phyloP scores from a whole-genome alignment of 2,329 filamentous ascomycete species.

The Epichloe typhina region DNA sequence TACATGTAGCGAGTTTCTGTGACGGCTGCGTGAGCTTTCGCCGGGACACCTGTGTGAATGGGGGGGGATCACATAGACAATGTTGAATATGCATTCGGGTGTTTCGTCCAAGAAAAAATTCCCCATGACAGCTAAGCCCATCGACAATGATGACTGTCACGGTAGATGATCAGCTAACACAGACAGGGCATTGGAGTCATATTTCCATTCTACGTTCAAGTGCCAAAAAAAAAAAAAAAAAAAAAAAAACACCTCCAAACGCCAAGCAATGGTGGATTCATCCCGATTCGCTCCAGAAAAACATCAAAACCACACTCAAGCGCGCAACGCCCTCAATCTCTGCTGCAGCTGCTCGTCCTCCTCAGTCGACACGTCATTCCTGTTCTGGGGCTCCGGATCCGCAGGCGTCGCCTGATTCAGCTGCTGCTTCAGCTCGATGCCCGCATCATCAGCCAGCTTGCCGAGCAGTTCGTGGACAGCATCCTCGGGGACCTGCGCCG shows the following conservation, averaged over 20 bases:
- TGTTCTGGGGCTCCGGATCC: conserved; percentile 40
- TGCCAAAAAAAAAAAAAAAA: too few relatives aligned
- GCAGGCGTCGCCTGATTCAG: conserved; percentile 45
- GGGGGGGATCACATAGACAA: too few relatives aligned
- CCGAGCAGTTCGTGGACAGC: conserved; percentile 77
- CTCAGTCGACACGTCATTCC: conserved; percentile 58
- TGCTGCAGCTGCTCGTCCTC: conserved; percentile 64
- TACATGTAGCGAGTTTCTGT: conserved; percentile 58
- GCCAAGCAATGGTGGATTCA: conserved; percentile 6
- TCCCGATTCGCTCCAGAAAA: neutral
- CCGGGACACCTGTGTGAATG: too few relatives aligned
- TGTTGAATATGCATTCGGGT: neutral
- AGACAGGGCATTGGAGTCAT: neutral
- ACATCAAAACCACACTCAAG: conserved; percentile 11
- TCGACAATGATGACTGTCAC: too few relatives aligned
- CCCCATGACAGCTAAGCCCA: neutral
- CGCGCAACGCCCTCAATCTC: conserved; percentile 41
- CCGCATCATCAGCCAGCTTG: conserved; percentile 78
- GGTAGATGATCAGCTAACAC: too few relatives aligned
- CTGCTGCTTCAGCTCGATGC: conserved; percentile 68
- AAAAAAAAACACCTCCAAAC: conserved; percentile 2
- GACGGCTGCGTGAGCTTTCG: too few relatives aligned
- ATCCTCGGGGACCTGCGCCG: conserved; percentile 62
- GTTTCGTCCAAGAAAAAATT: neutral
- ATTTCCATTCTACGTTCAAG: neutral